Evolutionary conservation across 805 yeast genomes (phyloP).

Genomic region (Pichia heedii): DNA sequence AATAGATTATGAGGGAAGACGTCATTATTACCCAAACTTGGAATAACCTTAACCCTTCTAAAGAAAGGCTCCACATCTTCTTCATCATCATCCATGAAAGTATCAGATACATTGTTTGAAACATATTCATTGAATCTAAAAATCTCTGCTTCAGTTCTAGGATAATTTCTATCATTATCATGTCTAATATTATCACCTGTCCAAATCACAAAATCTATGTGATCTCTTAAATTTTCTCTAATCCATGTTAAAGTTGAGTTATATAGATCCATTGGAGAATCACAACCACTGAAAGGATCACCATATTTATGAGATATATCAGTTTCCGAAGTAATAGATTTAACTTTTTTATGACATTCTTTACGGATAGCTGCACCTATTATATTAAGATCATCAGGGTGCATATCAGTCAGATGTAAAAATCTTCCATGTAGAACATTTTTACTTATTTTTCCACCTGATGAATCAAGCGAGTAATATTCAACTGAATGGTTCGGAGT

Average conservation of each 20-base stretch:
- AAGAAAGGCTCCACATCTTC: constrained; percentile 19
- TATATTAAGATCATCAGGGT: constrained; percentile 65
- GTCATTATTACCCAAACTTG: constrained; percentile 79
- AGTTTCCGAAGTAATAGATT: constrained; percentile 27
- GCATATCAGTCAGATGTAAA: constrained; percentile 79
- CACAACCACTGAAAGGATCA: constrained; percentile 71
- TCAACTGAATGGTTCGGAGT: constrained; percentile 33
- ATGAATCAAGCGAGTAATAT: neutral
- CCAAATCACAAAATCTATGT: constrained; percentile 82
- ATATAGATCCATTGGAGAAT: constrained; percentile 56
- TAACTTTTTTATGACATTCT: constrained; percentile 44
- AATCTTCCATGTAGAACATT: constrained; percentile 58
- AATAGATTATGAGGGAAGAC: constrained; percentile 84
- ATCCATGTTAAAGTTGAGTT: constrained; percentile 63
- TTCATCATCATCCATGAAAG: constrained; percentile 43
- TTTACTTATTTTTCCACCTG: constrained; percentile 1
- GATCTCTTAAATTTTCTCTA: constrained; percentile 51
- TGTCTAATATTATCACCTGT: constrained; percentile 86
- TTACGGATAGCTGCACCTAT: constrained; percentile 40
- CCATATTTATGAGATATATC: constrained; percentile 61
- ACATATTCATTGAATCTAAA: constrained; percentile 58
- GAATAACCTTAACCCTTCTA: constrained; percentile 40
- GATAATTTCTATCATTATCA: constrained; percentile 66
- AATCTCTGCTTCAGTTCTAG: constrained; percentile 66
- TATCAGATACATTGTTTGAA: constrained; percentile 40